A percentile compares a stretch with the other conserved stretches of the same genome.
These are phyloP conservation scores for Calvatia gigantea DNA, from an alignment of 768 basidiomycete genomes.

Conservation along the genomic window DNA sequence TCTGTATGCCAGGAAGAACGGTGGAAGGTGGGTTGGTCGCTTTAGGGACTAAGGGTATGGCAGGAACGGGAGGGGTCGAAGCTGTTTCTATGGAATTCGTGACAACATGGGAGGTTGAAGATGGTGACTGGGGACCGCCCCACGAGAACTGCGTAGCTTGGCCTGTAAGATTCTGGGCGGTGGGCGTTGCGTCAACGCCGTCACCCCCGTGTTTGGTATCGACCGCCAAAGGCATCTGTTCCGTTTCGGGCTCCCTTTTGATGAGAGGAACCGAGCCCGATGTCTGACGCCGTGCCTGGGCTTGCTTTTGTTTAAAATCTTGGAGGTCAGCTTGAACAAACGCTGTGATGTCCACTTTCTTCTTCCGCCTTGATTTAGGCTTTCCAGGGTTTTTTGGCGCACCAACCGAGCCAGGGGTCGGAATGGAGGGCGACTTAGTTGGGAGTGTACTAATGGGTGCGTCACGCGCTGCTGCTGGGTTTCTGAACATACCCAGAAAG, in stretches of 20 bases:
- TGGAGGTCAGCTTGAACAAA: slow-evolving; percentile 28
- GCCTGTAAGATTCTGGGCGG: neutral
- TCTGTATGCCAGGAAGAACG: too few relatives aligned
- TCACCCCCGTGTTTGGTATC: neutral
- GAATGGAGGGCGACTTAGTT: neutral
- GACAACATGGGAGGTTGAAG: too few relatives aligned
- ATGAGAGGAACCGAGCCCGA: neutral
- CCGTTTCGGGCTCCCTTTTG: slow-evolving; percentile 6
- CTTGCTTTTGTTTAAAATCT: slow-evolving; percentile 21
- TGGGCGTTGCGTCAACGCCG: neutral
- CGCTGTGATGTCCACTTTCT: slow-evolving; percentile 22
- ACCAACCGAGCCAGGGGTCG: neutral
- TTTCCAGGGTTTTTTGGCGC: slow-evolving; percentile 1
- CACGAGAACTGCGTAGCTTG: neutral
- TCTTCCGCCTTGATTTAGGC: slow-evolving; percentile 24
- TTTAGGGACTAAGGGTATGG: too few relatives aligned
- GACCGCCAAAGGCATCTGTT: neutral
- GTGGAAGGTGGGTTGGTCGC: too few relatives aligned
- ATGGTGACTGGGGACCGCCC: neutral
- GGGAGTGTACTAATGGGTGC: neutral
- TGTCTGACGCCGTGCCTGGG: slow-evolving; percentile 3
- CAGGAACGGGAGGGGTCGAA: too few relatives aligned
- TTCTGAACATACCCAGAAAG: neutral
- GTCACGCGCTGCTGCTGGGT: neutral
- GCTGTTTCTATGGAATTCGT: too few relatives aligned